A percentile compares a stretch with the other conserved stretches of the same genome.
Evolutionary conservation across 1,284 basidiomycete species (phyloP).

Genomic region (Sporisorium scitamineum): DNA sequence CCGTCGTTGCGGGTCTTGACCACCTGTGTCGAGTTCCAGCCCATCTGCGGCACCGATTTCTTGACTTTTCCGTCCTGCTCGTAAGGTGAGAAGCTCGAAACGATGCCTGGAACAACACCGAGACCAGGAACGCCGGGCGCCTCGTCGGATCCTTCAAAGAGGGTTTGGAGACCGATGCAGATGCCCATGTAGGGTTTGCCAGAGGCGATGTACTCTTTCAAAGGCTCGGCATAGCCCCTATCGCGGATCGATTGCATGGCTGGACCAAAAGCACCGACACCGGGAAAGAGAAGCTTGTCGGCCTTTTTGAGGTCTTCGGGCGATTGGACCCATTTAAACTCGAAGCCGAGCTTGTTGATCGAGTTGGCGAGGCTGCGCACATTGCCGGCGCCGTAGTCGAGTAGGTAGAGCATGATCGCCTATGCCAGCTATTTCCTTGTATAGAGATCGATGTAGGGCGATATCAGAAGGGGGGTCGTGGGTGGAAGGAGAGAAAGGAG

Average conservation of each 20-base stretch:
- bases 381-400: conserved; percentile 69
- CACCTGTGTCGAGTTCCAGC: conserved; percentile 78
- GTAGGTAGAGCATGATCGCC: conserved; percentile 63
- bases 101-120: conserved; percentile 64
- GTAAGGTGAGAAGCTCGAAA: conserved; percentile 48
- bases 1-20: conserved; percentile 45
- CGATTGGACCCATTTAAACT: conserved; percentile 88
- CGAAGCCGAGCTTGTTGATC: conserved; percentile 84
- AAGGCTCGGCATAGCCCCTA: conserved; percentile 83
- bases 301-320: conserved; percentile 89
- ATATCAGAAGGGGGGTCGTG: not conserved
- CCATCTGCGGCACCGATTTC: conserved; percentile 97
- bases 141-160: conserved; percentile 83
- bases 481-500: not conserved
- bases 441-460: too few species aligned
- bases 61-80: conserved; percentile 59
- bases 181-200: conserved; percentile 90
- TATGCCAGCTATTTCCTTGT: not conserved
- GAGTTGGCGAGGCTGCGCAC: conserved; percentile 83
- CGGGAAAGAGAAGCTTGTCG: conserved; percentile 93
- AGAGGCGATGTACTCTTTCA: conserved; percentile 84
- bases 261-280: conserved; percentile 93
- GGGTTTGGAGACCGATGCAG: conserved; percentile 80
- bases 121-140: conserved; percentile 59
- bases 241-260: conserved; percentile 82